Conservation (phyloP, 495 filamentous ascomycete species). For the Rhypophila decipiens region DNA sequence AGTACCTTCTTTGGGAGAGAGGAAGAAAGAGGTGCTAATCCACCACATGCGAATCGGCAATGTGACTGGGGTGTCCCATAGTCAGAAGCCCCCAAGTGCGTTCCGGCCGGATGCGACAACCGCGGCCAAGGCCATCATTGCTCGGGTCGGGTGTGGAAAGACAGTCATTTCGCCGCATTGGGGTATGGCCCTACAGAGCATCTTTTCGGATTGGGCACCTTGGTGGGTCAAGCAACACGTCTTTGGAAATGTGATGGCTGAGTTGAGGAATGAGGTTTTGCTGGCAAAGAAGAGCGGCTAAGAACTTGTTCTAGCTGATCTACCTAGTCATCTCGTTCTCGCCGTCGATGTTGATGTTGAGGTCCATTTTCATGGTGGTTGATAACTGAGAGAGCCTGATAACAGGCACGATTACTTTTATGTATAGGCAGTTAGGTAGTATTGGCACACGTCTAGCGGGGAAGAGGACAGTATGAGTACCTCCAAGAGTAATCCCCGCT, state of each 20-base stretch:
- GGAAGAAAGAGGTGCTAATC: conserved; percentile 10
- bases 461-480: too few relatives aligned
- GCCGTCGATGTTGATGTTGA: too few relatives aligned
- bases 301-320: too few relatives aligned
- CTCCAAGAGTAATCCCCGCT: too few relatives aligned
- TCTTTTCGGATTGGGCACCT: not conserved
- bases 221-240: not conserved
- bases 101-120: conserved; percentile 16
- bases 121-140: conserved; percentile 19
- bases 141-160: conserved; percentile 21
- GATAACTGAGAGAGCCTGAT: too few relatives aligned
- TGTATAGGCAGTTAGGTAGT: too few relatives aligned
- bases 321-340: too few relatives aligned
- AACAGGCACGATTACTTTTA: too few relatives aligned
- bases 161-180: conserved; percentile 19
- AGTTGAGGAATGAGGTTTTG: not conserved
- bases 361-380: too few relatives aligned
- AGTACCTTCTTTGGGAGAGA: too few relatives aligned
- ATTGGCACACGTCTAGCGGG: too few relatives aligned
- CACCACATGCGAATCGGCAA: conserved; percentile 16
- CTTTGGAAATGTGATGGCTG: not conserved
- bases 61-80: conserved; percentile 13
- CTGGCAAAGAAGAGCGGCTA: too few relatives aligned
- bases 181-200: conserved; percentile 21
- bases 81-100: conserved; percentile 5